Conservation (phyloP, 2,329 filamentous ascomycete species). For the Penicillium brasilianum region DNA sequence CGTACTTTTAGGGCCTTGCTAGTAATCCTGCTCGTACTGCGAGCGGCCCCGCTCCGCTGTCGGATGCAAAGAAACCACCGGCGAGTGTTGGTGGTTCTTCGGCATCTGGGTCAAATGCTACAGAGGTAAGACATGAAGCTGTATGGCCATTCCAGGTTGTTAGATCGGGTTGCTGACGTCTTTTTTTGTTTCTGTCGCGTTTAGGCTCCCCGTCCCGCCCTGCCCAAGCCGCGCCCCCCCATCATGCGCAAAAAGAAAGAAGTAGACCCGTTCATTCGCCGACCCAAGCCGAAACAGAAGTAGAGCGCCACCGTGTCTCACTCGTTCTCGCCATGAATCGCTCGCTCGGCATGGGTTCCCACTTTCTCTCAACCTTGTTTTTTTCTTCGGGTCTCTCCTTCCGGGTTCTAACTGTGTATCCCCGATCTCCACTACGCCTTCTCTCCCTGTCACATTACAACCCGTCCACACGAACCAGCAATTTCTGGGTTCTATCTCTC, state of each 20-base stretch:
- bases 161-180: slow-evolving; percentile 6
- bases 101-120: slow-evolving; percentile 19
- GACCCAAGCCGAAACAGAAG: slow-evolving; percentile 41
- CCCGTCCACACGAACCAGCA: not conserved
- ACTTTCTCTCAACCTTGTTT: not conserved
- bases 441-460: not conserved
- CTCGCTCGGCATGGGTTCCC: not conserved
- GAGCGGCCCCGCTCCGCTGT: slow-evolving; percentile 40
- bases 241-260: slow-evolving; percentile 47
- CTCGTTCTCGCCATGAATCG: not conserved
- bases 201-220: slow-evolving; percentile 26
- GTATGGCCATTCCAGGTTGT: slow-evolving; percentile 5
- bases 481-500: not conserved
- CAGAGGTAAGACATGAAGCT: slow-evolving; percentile 29
- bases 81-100: slow-evolving; percentile 17
- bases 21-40: slow-evolving; percentile 45
- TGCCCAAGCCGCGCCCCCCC: slow-evolving; percentile 32
- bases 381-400: not conserved
- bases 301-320: slow-evolving; percentile 13
- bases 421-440: not conserved
- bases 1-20: slow-evolving; percentile 41
- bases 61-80: slow-evolving; percentile 26
- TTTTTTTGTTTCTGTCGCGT: slow-evolving; percentile 19
- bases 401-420: too few species aligned
- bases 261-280: slow-evolving; percentile 49